Evolutionary conservation across 768 basidiomycete species (phyloP), one percentile per base, ranked within the genome.

Genomic region (Rhodotorula sphaerocarpa): DNA sequence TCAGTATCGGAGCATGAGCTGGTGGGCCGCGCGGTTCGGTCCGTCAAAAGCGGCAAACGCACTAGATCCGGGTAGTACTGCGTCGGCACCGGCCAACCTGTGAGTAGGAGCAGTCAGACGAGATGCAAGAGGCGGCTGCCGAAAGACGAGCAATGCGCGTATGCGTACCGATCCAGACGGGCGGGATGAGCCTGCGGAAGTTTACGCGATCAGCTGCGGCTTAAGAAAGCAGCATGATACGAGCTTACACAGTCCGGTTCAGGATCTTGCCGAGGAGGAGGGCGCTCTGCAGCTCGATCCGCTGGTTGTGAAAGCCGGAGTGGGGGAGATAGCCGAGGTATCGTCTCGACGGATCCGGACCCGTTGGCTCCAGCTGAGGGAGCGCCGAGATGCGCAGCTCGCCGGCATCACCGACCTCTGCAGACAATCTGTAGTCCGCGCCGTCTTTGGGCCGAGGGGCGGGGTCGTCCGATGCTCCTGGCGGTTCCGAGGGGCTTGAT

Each of bases 221-320:
- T n/a, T n/a, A n/a, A n/a, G n/a, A n/a, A n/a, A n/a, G n/a, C n/a
- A n/a, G n/a, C n/a, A n/a, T n/a, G n/a, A n/a, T n/a, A 44, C 10
- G 36, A 9, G 36, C 50, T 34, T 34, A 51, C 50, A 69, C 67
- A 0, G 67, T 89, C 66, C 86, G 82, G 75, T 85, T 85, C 56
- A 88, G 80, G 23, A 84, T 71, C 60, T 76, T 77, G 5, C 86
- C 79, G 54, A 90, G 80, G 15, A 84, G 76, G 28, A 88, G 79
- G 2, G 86, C 87, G 67, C 89, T 90, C 75, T 89, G 86, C 56
- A 90, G 79, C 18, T 84, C 84, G 63, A 89, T 86, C 27, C 86
- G 83, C 76, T 89, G 87, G 74, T 88, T 90, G 74, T 89, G 86
- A 68, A 86, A 84, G 5, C 87, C 86, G 23, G 86, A 87, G 73